Percentiles rank a stretch among this genome's conserved stretches.
Evolutionary conservation across 306 rosid species (phyloP).

Genomic region (Pueraria montana): DNA sequence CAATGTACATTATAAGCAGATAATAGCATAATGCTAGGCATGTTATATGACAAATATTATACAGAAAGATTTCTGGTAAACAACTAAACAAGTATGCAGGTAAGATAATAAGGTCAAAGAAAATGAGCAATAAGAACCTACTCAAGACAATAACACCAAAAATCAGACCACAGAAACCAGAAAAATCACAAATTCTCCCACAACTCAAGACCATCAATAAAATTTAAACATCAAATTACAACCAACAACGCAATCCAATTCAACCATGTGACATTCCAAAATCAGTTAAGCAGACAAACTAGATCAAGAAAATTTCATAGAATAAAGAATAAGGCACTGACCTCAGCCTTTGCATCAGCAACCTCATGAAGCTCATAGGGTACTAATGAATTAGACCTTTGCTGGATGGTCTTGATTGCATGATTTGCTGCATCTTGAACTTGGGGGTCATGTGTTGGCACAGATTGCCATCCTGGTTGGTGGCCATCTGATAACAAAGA

Average conservation of each 20-base stretch:
- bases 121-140: background rate
- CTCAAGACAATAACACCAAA: background rate
- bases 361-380: constrained; percentile 81
- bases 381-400: constrained; percentile 75
- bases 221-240: constrained; percentile 24
- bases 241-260: background rate
- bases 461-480: constrained; percentile 69
- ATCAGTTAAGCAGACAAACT: constrained; percentile 21
- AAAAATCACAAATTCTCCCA: background rate
- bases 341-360: constrained; percentile 88
- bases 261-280: background rate
- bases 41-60: background rate
- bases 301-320: constrained; percentile 14
- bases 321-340: constrained; percentile 47
- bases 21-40: background rate
- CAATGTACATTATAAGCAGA: background rate
- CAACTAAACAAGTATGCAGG: background rate
- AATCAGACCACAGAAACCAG: background rate
- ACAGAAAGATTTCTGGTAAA: background rate
- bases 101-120: background rate
- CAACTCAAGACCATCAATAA: background rate
- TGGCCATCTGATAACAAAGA: constrained; percentile 61
- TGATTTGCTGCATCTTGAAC: constrained; percentile 89
- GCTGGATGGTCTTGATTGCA: constrained; percentile 77
- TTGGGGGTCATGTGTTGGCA: constrained; percentile 75